A percentile compares a stretch with the other conserved stretches of the same genome.
These are phyloP conservation scores for Xanthoconium purpureum DNA, from an alignment of 768 basidiomycete genomes.

Conservation along the genomic window DNA sequence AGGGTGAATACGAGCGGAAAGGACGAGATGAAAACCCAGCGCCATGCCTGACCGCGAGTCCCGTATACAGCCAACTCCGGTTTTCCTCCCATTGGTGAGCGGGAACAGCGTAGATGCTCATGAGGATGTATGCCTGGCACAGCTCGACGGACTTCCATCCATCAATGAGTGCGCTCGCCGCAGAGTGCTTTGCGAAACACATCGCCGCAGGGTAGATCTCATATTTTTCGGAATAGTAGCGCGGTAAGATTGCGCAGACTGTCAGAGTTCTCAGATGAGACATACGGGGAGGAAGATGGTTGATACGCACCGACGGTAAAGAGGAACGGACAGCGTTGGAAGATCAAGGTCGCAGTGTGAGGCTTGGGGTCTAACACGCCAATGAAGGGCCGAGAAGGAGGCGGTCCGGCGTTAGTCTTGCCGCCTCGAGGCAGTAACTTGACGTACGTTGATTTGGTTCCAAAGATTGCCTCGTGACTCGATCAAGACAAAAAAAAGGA, in stretches of 20 bases:
- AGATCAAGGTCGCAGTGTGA: slow-evolving; percentile 76
- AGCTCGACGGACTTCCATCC: slow-evolving; percentile 86
- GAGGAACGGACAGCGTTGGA: slow-evolving; percentile 83
- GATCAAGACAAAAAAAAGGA: background rate
- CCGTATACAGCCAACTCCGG: slow-evolving; percentile 85
- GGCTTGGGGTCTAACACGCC: slow-evolving; percentile 77
- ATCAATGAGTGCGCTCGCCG: slow-evolving; percentile 75
- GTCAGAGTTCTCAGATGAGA: background rate
- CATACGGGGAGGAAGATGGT: background rate
- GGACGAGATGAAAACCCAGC: background rate
- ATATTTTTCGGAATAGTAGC: slow-evolving; percentile 75
- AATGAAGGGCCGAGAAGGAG: slow-evolving; percentile 48
- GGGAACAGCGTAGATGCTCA: slow-evolving; percentile 78
- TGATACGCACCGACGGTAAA: slow-evolving; percentile 74
- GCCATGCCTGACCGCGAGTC: slow-evolving; percentile 72
- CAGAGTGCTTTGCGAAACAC: slow-evolving; percentile 84
- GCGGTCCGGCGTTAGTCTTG: slow-evolving; percentile 1
- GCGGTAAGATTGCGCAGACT: slow-evolving; percentile 85
- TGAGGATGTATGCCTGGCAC: slow-evolving; percentile 87
- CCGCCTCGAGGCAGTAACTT: background rate
- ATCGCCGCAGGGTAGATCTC: slow-evolving; percentile 86
- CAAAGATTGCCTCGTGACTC: slow-evolving; percentile 52
- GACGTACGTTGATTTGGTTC: slow-evolving; percentile 61
- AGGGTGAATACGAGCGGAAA: background rate
- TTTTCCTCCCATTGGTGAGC: slow-evolving; percentile 88